A percentile compares a stretch with the other conserved stretches of the same genome.
Conservation (phyloP, 2,329 filamentous ascomycete species). For the Ophiostoma novo-ulmi region DNA sequence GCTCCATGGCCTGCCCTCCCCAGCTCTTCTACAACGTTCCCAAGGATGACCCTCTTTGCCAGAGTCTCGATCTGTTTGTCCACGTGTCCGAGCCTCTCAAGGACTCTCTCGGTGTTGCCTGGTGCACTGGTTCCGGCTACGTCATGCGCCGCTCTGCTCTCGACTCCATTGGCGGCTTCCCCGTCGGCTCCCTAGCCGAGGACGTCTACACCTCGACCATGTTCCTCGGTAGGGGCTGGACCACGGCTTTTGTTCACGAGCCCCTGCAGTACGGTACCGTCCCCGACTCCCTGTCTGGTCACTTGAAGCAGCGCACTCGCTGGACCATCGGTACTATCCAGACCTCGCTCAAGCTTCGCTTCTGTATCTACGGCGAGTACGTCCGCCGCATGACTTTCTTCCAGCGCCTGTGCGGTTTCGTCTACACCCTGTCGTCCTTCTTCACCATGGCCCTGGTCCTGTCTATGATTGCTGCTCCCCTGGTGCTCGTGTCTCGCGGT, state of each 20-base stretch:
- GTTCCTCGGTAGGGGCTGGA: constrained; percentile 57
- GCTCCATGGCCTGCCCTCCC: constrained; percentile 56
- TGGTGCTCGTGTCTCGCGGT: constrained; percentile 53
- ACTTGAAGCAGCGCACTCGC: constrained; percentile 53
- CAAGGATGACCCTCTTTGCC: constrained; percentile 51
- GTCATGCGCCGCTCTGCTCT: constrained; percentile 54
- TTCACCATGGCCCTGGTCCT: constrained; percentile 44
- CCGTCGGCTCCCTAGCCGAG: constrained; percentile 54
- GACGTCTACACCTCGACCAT: constrained; percentile 56
- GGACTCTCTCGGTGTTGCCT: constrained; percentile 49
- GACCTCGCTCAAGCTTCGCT: constrained; percentile 55
- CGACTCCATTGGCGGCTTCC: constrained; percentile 57
- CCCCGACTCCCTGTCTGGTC: constrained; percentile 51
- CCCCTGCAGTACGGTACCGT: constrained; percentile 56
- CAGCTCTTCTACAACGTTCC: constrained; percentile 62
- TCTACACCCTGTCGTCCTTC: constrained; percentile 46
- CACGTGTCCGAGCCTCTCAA: constrained; percentile 49
- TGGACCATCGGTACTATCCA: constrained; percentile 55
- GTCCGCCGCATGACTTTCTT: constrained; percentile 50
- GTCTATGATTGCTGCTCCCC: constrained; percentile 54
- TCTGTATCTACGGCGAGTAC: constrained; percentile 51
- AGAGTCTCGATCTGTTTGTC: constrained; percentile 55
- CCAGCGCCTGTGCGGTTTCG: constrained; percentile 55
- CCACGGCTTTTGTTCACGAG: constrained; percentile 56
- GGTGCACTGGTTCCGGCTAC: constrained; percentile 61